phyloP scores from a whole-genome alignment of 78 protist species.

The Acrasis kona region DNA sequence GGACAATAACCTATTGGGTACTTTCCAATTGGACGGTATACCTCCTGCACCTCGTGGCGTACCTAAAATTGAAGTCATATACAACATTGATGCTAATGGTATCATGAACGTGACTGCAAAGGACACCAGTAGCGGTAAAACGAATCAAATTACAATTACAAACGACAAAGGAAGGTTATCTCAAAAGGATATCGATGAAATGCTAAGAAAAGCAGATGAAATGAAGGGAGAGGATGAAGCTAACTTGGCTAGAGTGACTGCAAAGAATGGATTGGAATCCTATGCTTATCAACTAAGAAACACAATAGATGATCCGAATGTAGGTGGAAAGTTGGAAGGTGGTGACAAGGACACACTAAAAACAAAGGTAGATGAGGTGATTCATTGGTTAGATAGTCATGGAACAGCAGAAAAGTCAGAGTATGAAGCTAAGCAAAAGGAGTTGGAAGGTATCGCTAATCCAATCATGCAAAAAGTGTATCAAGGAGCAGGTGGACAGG shows the following conservation, averaged over 20 bases:
- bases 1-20: conserved; percentile 83
- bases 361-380: conserved; percentile 72
- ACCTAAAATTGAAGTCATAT: conserved; percentile 85
- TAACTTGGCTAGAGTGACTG: conserved; percentile 45
- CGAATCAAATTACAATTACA: conserved; percentile 83
- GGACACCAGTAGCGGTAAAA: too few relatives aligned
- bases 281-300: too few relatives aligned
- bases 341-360: conserved; percentile 46
- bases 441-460: too few relatives aligned
- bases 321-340: too few relatives aligned
- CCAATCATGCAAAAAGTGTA: too few relatives aligned
- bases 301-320: too few relatives aligned
- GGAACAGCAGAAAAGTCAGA: conserved; percentile 56
- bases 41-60: conserved; percentile 92
- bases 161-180: conserved; percentile 90
- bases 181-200: conserved; percentile 82
- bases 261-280: conserved; percentile 59
- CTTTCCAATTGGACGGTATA: conserved; percentile 74
- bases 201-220: conserved; percentile 81
- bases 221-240: too few relatives aligned
- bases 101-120: conserved; percentile 87
- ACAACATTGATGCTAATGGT: conserved; percentile 29
- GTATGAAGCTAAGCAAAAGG: too few relatives aligned
- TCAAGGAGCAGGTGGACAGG: conserved; percentile 81
- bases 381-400: conserved; percentile 88